Percentiles rank a stretch among this genome's conserved stretches.
phyloP scores from a whole-genome alignment of 164 flowering plant genomes.

The Vitis rotundifolia region DNA sequence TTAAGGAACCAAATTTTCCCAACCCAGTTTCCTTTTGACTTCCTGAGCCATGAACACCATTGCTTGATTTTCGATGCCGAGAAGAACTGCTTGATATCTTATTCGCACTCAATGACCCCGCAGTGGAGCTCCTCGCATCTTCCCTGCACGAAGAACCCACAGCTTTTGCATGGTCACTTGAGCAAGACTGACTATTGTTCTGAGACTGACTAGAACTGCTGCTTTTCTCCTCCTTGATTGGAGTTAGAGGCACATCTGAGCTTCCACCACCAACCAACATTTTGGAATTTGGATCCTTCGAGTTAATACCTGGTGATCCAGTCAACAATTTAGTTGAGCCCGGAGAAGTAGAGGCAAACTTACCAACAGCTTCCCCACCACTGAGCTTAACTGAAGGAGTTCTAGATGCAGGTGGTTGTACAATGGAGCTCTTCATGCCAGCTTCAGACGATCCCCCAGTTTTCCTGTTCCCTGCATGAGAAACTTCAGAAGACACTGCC shows the following conservation, averaged over 20 bases:
- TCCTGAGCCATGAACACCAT: slow-evolving; percentile 55
- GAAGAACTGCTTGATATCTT: slow-evolving; percentile 49
- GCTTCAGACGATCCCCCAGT: slow-evolving; percentile 53
- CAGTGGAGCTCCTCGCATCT: slow-evolving; percentile 71
- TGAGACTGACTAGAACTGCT: slow-evolving; percentile 87
- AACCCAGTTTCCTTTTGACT: slow-evolving; percentile 52
- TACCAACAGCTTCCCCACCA: slow-evolving; percentile 40
- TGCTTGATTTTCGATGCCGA: slow-evolving; percentile 58
- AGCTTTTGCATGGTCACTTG: slow-evolving; percentile 66
- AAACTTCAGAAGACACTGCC: slow-evolving; percentile 46
- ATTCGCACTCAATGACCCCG: slow-evolving; percentile 48
- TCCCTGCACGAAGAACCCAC: slow-evolving; percentile 56
- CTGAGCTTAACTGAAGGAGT: slow-evolving; percentile 38
- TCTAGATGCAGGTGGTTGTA: slow-evolving; percentile 58
- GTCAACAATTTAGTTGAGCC: slow-evolving; percentile 43
- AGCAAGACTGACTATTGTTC: slow-evolving; percentile 75
- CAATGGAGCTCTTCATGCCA: slow-evolving; percentile 48
- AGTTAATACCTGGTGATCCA: slow-evolving; percentile 26
- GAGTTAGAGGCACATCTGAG: slow-evolving; percentile 31
- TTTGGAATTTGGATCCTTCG: slow-evolving; percentile 28
- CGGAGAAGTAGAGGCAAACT: slow-evolving; percentile 49
- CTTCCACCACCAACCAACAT: slow-evolving; percentile 10
- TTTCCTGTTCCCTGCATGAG: slow-evolving; percentile 57
- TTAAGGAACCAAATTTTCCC: slow-evolving; percentile 38
- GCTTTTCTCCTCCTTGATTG: slow-evolving; percentile 38